Percentiles rank a stretch among this genome's conserved stretches.
Evolutionary conservation across 305 asterid genomes (phyloP).

Genomic region (Salvia sclarea): DNA sequence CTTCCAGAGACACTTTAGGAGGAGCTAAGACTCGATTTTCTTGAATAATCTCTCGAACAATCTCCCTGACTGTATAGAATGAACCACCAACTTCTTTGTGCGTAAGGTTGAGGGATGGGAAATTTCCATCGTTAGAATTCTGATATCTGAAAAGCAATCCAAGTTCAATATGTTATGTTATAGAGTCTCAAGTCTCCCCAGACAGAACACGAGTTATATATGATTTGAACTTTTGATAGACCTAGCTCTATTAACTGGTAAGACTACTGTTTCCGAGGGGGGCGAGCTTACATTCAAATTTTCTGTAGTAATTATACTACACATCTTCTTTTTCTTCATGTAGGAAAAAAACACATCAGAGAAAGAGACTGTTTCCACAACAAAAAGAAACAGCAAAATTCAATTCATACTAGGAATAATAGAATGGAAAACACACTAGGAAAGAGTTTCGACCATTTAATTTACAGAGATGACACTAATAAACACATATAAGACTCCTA

Average conservation of each 20-base stretch:
- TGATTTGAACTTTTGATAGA: no score
- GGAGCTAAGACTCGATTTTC: conserved; percentile 94
- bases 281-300: not conserved
- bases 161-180: not conserved
- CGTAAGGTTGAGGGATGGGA: conserved; percentile 87
- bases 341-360: no score
- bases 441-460: not conserved
- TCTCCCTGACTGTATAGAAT: conserved; percentile 89
- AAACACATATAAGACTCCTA: not conserved
- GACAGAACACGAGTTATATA: no score
- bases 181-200: no score
- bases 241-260: no score
- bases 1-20: conserved; percentile 54
- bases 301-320: not conserved
- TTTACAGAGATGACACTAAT: not conserved
- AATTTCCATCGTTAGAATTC: conserved; percentile 64
- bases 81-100: conserved; percentile 99
- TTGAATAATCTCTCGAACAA: conserved; percentile 92
- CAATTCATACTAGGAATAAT: not conserved
- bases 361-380: not conserved
- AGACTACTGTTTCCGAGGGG: not conserved
- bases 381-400: not conserved
- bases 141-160: conserved; percentile 63
- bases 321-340: not conserved
- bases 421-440: conserved; percentile 4